These are phyloP conservation scores for Colletotrichum sojae DNA, from an alignment of 2,329 filamentous ascomycete species.

Conservation along the genomic window DNA sequence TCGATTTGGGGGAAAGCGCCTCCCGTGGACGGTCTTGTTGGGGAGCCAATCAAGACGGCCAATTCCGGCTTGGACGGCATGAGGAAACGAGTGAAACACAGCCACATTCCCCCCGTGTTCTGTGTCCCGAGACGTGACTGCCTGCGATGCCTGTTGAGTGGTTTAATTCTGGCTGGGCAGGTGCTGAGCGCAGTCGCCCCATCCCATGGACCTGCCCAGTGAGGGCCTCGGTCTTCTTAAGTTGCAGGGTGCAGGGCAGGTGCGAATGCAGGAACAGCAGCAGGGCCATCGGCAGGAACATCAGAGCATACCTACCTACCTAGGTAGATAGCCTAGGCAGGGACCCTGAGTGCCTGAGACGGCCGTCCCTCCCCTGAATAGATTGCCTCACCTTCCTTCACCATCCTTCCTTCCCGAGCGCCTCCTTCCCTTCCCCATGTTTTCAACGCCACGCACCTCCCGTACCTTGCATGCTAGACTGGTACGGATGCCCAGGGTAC, in stretches of 20 bases:
- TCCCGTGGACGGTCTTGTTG: background rate
- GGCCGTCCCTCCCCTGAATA: conserved; percentile 31
- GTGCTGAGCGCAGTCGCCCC: too few species aligned
- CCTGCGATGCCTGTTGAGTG: too few species aligned
- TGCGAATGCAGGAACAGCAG: too few species aligned
- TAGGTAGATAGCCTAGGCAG: too few species aligned
- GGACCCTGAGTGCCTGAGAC: conserved; percentile 35
- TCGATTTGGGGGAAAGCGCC: too few species aligned
- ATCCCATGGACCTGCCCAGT: too few species aligned
- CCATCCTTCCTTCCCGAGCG: conserved; percentile 18
- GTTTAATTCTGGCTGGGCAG: too few species aligned
- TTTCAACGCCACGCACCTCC: conserved; percentile 11
- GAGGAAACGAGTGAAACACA: conserved; percentile 37
- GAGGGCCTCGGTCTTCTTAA: too few species aligned
- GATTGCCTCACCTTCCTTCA: conserved; percentile 34
- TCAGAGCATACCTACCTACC: too few species aligned
- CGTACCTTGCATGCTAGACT: background rate
- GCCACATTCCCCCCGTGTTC: conserved; percentile 27
- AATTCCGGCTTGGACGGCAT: conserved; percentile 30
- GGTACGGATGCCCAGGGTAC: background rate
- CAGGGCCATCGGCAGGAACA: too few species aligned
- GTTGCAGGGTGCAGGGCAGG: too few species aligned
- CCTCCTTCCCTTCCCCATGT: conserved; percentile 34
- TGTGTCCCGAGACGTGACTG: background rate
- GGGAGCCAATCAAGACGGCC: conserved; percentile 28